These are phyloP conservation scores for Trichoderma aggressivum DNA, from an alignment of 2,329 filamentous ascomycete genomes.

Conservation along the genomic window DNA sequence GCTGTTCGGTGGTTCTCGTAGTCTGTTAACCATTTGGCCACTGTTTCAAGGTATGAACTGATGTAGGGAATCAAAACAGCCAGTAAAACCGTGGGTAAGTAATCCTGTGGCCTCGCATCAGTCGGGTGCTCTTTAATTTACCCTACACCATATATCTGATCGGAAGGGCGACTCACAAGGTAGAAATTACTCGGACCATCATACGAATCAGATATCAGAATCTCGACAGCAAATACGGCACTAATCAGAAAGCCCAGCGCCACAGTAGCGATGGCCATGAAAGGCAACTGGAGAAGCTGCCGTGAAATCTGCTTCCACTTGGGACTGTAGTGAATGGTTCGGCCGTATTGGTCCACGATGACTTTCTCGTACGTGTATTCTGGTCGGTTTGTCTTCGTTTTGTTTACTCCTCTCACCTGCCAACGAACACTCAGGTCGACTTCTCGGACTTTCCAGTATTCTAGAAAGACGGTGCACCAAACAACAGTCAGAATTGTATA, in stretches of 20 bases:
- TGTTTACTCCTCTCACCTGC: conserved; percentile 66
- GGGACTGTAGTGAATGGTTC: conserved; percentile 60
- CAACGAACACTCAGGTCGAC: conserved; percentile 68
- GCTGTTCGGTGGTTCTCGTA: conserved; percentile 75
- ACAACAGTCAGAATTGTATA: conserved; percentile 65
- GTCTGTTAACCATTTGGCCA: conserved; percentile 62
- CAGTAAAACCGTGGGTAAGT: conserved; percentile 68
- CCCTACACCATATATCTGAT: not conserved
- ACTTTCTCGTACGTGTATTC: conserved; percentile 63
- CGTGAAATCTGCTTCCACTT: conserved; percentile 60
- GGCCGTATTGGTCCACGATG: conserved; percentile 60
- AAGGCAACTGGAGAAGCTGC: conserved; percentile 67
- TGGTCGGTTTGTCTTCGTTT: conserved; percentile 61
- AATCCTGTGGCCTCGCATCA: conserved; percentile 49
- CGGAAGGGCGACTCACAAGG: conserved; percentile 44
- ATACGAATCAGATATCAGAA: conserved; percentile 73
- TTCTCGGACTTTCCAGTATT: conserved; percentile 78
- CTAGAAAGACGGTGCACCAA: conserved; percentile 71
- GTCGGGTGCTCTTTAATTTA: not conserved
- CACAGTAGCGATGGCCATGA: conserved; percentile 56
- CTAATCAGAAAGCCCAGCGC: conserved; percentile 65
- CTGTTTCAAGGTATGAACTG: conserved; percentile 56
- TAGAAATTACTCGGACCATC: conserved; percentile 64
- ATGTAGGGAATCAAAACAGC: conserved; percentile 65
- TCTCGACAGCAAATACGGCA: conserved; percentile 68